Evolutionary conservation across 768 basidiomycete species (phyloP), one percentile per base, ranked within the genome.

Genomic region (Mycena olivaceomarginata): DNA sequence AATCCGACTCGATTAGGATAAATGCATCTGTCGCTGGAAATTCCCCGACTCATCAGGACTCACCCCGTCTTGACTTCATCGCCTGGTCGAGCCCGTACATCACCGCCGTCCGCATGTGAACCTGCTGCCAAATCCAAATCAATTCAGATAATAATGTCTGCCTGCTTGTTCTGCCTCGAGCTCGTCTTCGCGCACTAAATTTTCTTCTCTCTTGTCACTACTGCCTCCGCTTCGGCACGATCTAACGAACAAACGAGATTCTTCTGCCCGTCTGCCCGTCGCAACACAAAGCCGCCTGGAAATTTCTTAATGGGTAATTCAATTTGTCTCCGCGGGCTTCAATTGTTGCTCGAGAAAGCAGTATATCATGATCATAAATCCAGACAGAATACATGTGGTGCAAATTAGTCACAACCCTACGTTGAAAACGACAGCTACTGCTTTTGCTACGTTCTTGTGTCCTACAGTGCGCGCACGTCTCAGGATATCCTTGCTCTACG

Each of bases 261-360:
- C 40, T 1, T 45, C 51, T 31, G 31, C 31, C 31, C 31, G 31
- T 31, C 5, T 25, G 41, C 31, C 39, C 62, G 22, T 43, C 46
- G 43, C 70, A 51, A 43, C 41, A 63, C 41, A 39, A 46, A 0
- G 18, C 57, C 74, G 67, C 40, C 46, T 15, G 56, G 45, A 57
- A 39, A 48, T 75, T 57, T 64, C 68, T 66, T 13, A 66, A 75
- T 48, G 73, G 70, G 66, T 48, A 31, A 62, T 74, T 60, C 51
- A 73, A 66, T 51, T 31, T 51, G 51, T 51, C 51, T 70, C 74
- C 74, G 74, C 74, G 74, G 74, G 15, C 51, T 56, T 46, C 60
- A n/a, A 48, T 40, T 65, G 72, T 25, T 67, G 56, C 37, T 56
- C 68, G n/a, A 64, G 5, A 63, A 40, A 25, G 22, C 2, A 4